phyloP scores from a whole-genome alignment of 1,284 basidiomycete species.

The Golubevia sp. region DNA sequence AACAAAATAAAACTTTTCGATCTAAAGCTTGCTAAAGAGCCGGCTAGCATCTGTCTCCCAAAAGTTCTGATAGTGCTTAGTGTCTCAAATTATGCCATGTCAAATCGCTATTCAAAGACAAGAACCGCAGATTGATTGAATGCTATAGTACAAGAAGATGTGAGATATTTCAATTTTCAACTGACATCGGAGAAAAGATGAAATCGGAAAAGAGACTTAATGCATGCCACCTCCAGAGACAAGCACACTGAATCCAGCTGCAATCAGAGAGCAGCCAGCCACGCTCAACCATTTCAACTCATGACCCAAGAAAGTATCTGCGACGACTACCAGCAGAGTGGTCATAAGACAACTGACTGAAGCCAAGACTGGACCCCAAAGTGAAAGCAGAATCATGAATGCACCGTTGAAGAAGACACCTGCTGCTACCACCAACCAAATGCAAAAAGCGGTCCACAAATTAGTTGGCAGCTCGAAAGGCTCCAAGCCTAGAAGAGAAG shows the following conservation, averaged over 20 bases:
- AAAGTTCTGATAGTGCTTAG: too few species aligned
- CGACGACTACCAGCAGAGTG: slow-evolving; percentile 49
- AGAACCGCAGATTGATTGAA: too few species aligned
- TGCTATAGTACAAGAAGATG: too few species aligned
- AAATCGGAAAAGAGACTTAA: neutral
- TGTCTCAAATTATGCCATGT: too few species aligned
- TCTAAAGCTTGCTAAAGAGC: too few species aligned
- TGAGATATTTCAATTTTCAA: too few species aligned
- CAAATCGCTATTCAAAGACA: too few species aligned
- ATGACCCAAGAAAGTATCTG: slow-evolving; percentile 30
- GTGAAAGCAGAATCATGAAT: slow-evolving; percentile 47
- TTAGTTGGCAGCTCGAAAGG: slow-evolving; percentile 45
- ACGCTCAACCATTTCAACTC: slow-evolving; percentile 40
- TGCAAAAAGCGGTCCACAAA: slow-evolving; percentile 17
- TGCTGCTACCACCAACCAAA: slow-evolving; percentile 29
- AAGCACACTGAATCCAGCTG: slow-evolving; percentile 42
- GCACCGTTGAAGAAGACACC: slow-evolving; percentile 58
- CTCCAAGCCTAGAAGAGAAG: slow-evolving; percentile 35
- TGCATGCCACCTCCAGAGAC: slow-evolving; percentile 20
- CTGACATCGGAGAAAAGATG: too few species aligned
- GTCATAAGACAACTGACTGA: slow-evolving; percentile 53
- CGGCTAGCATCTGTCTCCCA: too few species aligned
- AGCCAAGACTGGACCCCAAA: slow-evolving; percentile 59
- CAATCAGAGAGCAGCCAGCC: slow-evolving; percentile 41
- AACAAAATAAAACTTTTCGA: too few species aligned